phyloP scores from a whole-genome alignment of 352 stramenopile genomes.

The Phytophthora sojae region DNA sequence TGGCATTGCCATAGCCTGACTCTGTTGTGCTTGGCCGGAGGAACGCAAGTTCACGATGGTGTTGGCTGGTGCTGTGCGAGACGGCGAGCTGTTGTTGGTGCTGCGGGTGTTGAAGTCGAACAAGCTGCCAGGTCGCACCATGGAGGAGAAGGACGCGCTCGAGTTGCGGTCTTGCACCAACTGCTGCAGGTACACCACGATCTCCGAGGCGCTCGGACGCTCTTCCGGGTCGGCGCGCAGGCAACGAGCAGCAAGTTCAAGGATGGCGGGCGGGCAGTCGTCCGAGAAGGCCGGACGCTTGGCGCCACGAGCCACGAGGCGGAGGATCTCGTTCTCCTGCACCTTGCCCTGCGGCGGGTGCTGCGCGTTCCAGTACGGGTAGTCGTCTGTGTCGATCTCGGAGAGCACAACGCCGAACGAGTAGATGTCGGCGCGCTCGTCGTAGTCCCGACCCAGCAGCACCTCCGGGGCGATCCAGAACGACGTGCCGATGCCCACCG shows the following conservation, averaged over 20 bases:
- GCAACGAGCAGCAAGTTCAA: conserved; percentile 58
- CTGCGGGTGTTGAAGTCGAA: conserved; percentile 32
- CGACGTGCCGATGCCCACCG: conserved; percentile 63
- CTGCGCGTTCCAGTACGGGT: conserved; percentile 64
- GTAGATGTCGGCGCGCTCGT: conserved; percentile 61
- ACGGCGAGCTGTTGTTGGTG: conserved; percentile 29
- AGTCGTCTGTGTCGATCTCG: conserved; percentile 72
- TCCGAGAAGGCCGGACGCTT: conserved; percentile 60
- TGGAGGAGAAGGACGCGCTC: conserved; percentile 24
- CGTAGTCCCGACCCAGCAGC: conserved; percentile 53
- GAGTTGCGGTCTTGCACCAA: conserved; percentile 38
- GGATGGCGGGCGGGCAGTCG: conserved; percentile 54
- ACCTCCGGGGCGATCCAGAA: conserved; percentile 81
- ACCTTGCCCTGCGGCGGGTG: conserved; percentile 50
- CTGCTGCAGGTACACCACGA: conserved; percentile 62
- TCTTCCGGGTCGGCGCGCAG: conserved; percentile 59
- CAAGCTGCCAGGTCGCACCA: conserved; percentile 21
- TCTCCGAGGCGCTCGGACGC: conserved; percentile 61
- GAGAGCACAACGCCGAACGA: conserved; percentile 63
- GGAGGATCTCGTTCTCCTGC: conserved; percentile 69
- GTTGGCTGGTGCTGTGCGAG: conserved; percentile 27
- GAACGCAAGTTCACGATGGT: conserved; percentile 29
- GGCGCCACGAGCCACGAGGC: conserved; percentile 57
- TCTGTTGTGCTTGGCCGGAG: conserved; percentile 14
- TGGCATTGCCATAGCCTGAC: conserved; percentile 9